Percentiles rank a stretch among this genome's conserved stretches.
Conservation (phyloP, 345 rosid genomes). For the Sisymbrium altissimum region DNA sequence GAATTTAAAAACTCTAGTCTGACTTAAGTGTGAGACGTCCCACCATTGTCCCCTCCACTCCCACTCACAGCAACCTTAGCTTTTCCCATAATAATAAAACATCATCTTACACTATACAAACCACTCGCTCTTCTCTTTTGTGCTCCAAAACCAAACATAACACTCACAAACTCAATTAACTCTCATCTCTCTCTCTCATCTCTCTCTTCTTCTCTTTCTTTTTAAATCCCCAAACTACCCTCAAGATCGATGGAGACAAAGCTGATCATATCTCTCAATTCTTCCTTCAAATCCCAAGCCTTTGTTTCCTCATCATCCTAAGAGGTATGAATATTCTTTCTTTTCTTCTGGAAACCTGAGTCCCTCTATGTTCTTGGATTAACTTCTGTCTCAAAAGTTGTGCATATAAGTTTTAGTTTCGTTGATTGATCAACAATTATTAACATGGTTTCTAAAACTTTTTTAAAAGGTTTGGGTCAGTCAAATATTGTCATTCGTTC, state of each 20-base stretch:
- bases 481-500: constrained; percentile 8
- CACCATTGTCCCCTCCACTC: constrained; percentile 52
- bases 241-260: constrained; percentile 9
- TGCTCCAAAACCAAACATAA: constrained; percentile 32
- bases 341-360: neutral
- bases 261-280: constrained; percentile 8
- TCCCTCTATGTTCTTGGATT: neutral
- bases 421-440: constrained; percentile 12
- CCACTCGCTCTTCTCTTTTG: constrained; percentile 29
- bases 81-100: constrained; percentile 61
- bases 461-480: neutral
- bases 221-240: neutral
- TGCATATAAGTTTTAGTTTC: constrained; percentile 2
- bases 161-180: constrained; percentile 18
- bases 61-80: constrained; percentile 45
- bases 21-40: constrained; percentile 49
- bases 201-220: neutral
- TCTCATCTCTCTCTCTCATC: neutral
- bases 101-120: constrained; percentile 31
- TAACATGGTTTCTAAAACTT: neutral
- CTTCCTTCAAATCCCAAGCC: constrained; percentile 21
- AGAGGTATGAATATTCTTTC: neutral
- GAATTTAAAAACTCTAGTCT: constrained; percentile 15
- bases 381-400: neutral
- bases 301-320: neutral